Conservation (phyloP, 768 basidiomycete species). For the Naganishia onofrii region DNA sequence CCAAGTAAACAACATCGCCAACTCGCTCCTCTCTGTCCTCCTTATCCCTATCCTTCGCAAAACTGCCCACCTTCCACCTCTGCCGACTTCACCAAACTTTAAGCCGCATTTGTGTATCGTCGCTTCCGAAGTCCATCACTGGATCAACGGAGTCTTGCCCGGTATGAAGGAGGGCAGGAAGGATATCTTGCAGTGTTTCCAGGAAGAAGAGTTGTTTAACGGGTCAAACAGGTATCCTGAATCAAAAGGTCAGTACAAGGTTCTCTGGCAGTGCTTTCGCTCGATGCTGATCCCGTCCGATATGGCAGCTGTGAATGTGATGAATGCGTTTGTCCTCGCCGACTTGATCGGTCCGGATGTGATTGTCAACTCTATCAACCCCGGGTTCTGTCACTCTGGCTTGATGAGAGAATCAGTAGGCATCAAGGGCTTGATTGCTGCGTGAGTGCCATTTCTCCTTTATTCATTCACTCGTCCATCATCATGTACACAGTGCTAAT, state of each 20-base stretch:
- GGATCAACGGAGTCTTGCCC: constrained; percentile 20
- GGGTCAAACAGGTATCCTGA: constrained; percentile 1
- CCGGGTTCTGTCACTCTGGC: constrained; percentile 24
- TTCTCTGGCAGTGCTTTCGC: not conserved
- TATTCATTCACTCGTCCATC: too few species aligned
- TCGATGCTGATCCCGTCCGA: not conserved
- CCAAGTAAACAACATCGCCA: constrained; percentile 37
- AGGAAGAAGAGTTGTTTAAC: constrained; percentile 19
- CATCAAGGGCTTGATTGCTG: not conserved
- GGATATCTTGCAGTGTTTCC: constrained; percentile 23
- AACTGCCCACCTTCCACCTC: constrained; percentile 28
- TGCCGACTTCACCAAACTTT: not conserved
- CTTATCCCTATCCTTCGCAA: constrained; percentile 30
- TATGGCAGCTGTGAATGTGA: constrained; percentile 20
- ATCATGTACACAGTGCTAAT: too few species aligned
- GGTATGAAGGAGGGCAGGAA: constrained; percentile 23
- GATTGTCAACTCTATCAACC: constrained; percentile 27
- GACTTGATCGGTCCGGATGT: constrained; percentile 17
- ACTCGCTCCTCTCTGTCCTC: constrained; percentile 34
- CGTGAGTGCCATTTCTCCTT: constrained; percentile 5
- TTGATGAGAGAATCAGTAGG: constrained; percentile 5
- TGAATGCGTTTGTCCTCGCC: constrained; percentile 16
- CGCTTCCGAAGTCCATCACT: constrained; percentile 27
- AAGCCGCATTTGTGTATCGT: constrained; percentile 31
- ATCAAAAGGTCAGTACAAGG: constrained; percentile 15